Base-by-base conservation (phyloP, 345 rosid genomes). In the Salix purpurea region DNA sequence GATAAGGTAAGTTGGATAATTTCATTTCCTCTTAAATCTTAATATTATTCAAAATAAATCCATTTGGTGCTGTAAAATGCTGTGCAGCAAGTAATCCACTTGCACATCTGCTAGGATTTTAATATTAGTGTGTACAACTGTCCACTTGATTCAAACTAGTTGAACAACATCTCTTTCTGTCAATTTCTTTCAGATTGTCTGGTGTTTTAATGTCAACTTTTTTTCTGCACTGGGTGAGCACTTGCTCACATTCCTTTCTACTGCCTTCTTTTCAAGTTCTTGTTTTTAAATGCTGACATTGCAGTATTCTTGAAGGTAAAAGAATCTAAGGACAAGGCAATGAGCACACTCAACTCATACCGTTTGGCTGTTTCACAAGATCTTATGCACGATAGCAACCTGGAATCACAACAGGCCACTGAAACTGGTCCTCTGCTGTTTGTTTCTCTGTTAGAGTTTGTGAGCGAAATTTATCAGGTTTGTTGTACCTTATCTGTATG, bases 401-500 rank as follows among this genome's bases (percentile, higher is more conserved):
- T 83, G 87, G 87, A 75, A 76, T 87, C 90, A 75, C 90, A 91
- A 82, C 88, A 85, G 77, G 79, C 83, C 21, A 23, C 68, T 78
- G 93, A 87, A 72, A 78, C 73, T 72, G 79, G 80, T 69, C 82
- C 88, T 42, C 81, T 85, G 64, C 86, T 89, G 26, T 95, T 95
- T 84, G 87, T 93, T 73, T 93, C 99, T 73, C 87, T 95, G 71
- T 79, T 95, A 94, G 97, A 93, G 85, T 89, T 95, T 84, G 91
- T 91, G 74, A 95, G 97, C 83, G 97, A 90, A 77, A 89, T 93
- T 64, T 93, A 95, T 85, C 89, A 93, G 99, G 99, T 92, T 69
- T 65, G 88, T 74, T 77, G 48, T 13, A 70, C 15, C 24, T 56
- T 50, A 58, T 71, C 23, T 34, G 46, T 64, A 69, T 50, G 23